Evolutionary conservation across 495 filamentous ascomycete species (phyloP).

Genomic region (Podospora appendiculata): DNA sequence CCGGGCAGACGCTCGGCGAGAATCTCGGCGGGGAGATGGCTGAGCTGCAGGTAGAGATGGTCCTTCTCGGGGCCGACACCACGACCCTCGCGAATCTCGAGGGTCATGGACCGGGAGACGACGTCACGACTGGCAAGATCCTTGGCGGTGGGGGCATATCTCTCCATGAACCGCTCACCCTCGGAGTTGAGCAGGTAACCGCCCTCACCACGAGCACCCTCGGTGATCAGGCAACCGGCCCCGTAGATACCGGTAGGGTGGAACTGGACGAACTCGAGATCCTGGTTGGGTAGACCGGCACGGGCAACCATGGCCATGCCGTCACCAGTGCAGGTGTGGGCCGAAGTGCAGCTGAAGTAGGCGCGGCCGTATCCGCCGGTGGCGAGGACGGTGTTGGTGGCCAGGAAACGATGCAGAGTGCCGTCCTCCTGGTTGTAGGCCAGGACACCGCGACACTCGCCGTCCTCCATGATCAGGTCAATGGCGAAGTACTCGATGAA

Average conservation of each 20-base stretch:
- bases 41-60: constrained; percentile 94
- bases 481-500: constrained; percentile 98
- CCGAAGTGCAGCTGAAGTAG: constrained; percentile 96
- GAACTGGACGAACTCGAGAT: constrained; percentile 99
- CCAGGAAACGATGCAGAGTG: constrained; percentile 90
- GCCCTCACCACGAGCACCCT: constrained; percentile 96
- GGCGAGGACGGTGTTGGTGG: constrained; percentile 90
- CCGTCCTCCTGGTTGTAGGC: constrained; percentile 98
- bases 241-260: constrained; percentile 99
- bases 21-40: constrained; percentile 82
- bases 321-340: constrained; percentile 96
- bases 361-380: constrained; percentile 95
- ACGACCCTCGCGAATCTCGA: constrained; percentile 94
- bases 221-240: constrained; percentile 95
- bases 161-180: constrained; percentile 98
- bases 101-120: constrained; percentile 92
- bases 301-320: constrained; percentile 98
- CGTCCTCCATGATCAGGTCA: constrained; percentile 93
- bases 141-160: constrained; percentile 95
- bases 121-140: constrained; percentile 91
- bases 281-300: constrained; percentile 95
- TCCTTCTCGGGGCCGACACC: constrained; percentile 95
- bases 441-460: constrained; percentile 89
- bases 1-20: constrained; percentile 94
- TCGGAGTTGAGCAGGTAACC: constrained; percentile 94